Evolutionary conservation across 805 yeast genomes (phyloP).

Genomic region (Lachancea nothofagi): DNA sequence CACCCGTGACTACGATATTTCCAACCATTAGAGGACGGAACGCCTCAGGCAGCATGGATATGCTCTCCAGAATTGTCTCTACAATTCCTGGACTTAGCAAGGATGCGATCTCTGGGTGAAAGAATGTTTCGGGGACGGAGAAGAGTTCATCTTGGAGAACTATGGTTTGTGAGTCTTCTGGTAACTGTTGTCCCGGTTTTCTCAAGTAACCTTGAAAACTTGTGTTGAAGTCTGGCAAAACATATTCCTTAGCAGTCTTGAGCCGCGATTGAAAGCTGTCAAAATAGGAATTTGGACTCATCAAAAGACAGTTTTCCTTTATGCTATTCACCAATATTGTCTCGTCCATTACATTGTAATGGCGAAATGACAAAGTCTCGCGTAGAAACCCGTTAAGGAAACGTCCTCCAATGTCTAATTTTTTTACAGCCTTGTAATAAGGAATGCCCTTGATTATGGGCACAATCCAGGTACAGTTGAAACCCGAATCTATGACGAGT

Average conservation of each 20-base stretch:
- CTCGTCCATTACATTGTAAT: constrained; percentile 91
- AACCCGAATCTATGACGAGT: constrained; percentile 84
- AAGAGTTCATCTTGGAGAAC: constrained; percentile 79
- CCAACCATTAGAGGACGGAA: constrained; percentile 69
- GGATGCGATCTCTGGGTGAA: constrained; percentile 79
- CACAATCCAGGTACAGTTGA: constrained; percentile 75
- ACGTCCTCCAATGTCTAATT: constrained; percentile 83
- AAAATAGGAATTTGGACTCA: constrained; percentile 45
- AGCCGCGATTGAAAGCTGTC: constrained; percentile 29
- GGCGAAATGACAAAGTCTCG: constrained; percentile 82
- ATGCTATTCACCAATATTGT: constrained; percentile 76
- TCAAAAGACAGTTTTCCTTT: constrained; percentile 53
- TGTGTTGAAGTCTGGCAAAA: constrained; percentile 82
- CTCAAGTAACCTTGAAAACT: constrained; percentile 69
- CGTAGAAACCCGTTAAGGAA: constrained; percentile 74
- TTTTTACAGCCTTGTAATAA: constrained; percentile 68
- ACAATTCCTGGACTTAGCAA: constrained; percentile 75
- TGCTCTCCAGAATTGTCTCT: constrained; percentile 60
- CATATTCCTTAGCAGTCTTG: constrained; percentile 54
- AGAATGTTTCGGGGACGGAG: constrained; percentile 77
- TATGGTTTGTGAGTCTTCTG: constrained; percentile 58
- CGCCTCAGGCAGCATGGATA: constrained; percentile 67
- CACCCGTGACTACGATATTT: constrained; percentile 79
- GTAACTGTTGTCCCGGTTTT: constrained; percentile 31
- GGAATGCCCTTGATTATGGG: constrained; percentile 80